phyloP scores from a whole-genome alignment of 306 rosid genomes.

The Medicago arabica region DNA sequence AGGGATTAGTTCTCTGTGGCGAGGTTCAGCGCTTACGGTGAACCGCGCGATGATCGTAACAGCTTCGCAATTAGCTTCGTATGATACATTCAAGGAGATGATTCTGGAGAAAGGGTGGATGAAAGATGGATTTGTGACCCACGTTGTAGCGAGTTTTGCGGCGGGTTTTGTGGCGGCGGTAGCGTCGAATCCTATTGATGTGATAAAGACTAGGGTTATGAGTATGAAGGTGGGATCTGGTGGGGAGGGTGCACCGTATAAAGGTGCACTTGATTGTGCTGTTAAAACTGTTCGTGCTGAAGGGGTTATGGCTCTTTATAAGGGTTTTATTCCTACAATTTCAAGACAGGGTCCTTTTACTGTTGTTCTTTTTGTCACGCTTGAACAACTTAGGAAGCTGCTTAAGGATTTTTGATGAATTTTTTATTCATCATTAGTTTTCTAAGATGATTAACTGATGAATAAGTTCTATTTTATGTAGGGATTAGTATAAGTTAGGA shows the following conservation, averaged over 20 bases:
- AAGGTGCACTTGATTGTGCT: slow-evolving; percentile 83
- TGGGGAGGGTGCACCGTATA: slow-evolving; percentile 57
- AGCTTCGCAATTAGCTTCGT: slow-evolving; percentile 87
- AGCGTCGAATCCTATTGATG: slow-evolving; percentile 92
- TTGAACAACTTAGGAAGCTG: slow-evolving; percentile 81
- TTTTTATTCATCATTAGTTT: slow-evolving; percentile 15
- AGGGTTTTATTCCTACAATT: slow-evolving; percentile 84
- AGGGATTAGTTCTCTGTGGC: slow-evolving; percentile 82
- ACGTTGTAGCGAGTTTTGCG: slow-evolving; percentile 82
- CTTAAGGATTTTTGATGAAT: slow-evolving; percentile 51
- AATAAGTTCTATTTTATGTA: too few relatives aligned
- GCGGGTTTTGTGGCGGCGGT: slow-evolving; percentile 92
- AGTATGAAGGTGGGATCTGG: slow-evolving; percentile 73
- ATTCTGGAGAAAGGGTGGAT: slow-evolving; percentile 61
- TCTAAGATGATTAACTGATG: too few relatives aligned
- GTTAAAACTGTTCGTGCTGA: slow-evolving; percentile 74
- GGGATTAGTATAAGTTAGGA: background rate
- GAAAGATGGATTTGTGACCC: slow-evolving; percentile 77
- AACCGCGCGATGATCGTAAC: slow-evolving; percentile 96
- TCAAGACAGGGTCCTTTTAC: slow-evolving; percentile 92
- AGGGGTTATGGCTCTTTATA: slow-evolving; percentile 83
- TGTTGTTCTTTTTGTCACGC: slow-evolving; percentile 82
- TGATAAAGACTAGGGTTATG: slow-evolving; percentile 92
- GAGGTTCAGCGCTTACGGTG: slow-evolving; percentile 86
- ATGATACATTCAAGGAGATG: slow-evolving; percentile 77